These are phyloP conservation scores for Heimioporus sp. DNA, from an alignment of 768 basidiomycete genomes.

Conservation along the genomic window DNA sequence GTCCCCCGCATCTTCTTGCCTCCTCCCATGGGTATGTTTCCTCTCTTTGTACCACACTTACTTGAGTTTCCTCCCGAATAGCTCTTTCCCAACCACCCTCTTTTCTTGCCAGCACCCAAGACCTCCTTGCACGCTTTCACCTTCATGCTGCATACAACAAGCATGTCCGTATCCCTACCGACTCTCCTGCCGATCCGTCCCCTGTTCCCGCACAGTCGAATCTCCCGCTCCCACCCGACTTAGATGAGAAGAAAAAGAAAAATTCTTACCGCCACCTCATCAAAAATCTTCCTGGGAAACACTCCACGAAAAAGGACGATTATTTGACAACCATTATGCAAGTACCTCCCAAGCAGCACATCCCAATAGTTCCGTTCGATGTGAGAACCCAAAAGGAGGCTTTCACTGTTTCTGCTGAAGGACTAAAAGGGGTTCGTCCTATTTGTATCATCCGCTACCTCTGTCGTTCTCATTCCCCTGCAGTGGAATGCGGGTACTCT, in stretches of 20 bases:
- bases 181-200: conserved; percentile 20
- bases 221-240: conserved; percentile 50
- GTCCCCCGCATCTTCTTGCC: conserved; percentile 27
- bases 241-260: conserved; percentile 67
- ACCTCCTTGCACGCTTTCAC: conserved; percentile 70
- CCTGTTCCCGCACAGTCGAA: conserved; percentile 31
- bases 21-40: conserved; percentile 31
- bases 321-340: conserved; percentile 65
- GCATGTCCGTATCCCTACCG: conserved; percentile 60
- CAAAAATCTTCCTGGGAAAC: conserved; percentile 75
- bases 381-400: conserved; percentile 65
- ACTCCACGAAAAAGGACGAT: conserved; percentile 78
- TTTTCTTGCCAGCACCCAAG: conserved; percentile 71
- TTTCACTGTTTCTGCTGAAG: conserved; percentile 70
- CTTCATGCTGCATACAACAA: conserved; percentile 77
- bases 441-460: conserved; percentile 12
- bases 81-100: conserved; percentile 33
- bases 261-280: conserved; percentile 77
- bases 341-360: conserved; percentile 68
- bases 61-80: conserved; percentile 22
- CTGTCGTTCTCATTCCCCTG: conserved; percentile 8
- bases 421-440: conserved; percentile 64
- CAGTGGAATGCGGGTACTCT: conserved; percentile 69
- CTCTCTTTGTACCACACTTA: conserved; percentile 1
- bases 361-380: conserved; percentile 63